Percentiles rank a stretch among this genome's conserved stretches.
Evolutionary conservation across 257 asterid species (phyloP).

Genomic region (Ligustrum vulgare): DNA sequence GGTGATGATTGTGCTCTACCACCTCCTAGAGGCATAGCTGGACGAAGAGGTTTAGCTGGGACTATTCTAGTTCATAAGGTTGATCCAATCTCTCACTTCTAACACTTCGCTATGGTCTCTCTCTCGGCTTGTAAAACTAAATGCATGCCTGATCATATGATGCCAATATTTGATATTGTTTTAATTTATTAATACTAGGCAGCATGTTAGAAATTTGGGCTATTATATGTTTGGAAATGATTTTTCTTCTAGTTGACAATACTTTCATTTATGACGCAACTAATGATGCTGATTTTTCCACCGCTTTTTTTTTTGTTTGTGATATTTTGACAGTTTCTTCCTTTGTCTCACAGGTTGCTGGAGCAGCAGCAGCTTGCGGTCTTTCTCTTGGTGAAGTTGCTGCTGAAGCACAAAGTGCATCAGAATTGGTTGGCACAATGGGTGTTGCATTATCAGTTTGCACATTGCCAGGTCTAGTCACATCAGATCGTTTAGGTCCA

Average conservation of each 20-base stretch:
- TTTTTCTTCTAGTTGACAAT: neutral
- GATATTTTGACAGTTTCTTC: slow-evolving; percentile 5
- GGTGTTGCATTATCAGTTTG: slow-evolving; percentile 97
- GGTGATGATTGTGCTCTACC: slow-evolving; percentile 99
- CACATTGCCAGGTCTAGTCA: slow-evolving; percentile 88
- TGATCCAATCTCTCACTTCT: slow-evolving; percentile 19
- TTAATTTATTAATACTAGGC: slow-evolving; percentile 1
- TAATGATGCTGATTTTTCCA: neutral
- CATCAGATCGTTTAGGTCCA: slow-evolving; percentile 91
- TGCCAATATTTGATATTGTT: neutral
- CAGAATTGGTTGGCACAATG: slow-evolving; percentile 96
- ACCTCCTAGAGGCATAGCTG: slow-evolving; percentile 99
- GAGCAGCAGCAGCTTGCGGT: slow-evolving; percentile 95
- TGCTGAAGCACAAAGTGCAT: slow-evolving; percentile 87
- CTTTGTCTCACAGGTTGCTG: slow-evolving; percentile 67
- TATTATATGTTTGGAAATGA: slow-evolving; percentile 9
- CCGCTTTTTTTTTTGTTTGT: neutral
- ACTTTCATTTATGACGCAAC: slow-evolving; percentile 18
- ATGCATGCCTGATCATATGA: neutral
- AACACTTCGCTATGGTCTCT: slow-evolving; percentile 7
- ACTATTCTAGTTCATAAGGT: slow-evolving; percentile 95
- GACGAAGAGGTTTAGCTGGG: slow-evolving; percentile 99
- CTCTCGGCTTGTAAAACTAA: slow-evolving; percentile 20
- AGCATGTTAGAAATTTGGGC: neutral
- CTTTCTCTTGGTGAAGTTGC: slow-evolving; percentile 77